These are phyloP conservation scores for Collybia sordida DNA, from an alignment of 768 basidiomycete species.

Conservation along the genomic window DNA sequence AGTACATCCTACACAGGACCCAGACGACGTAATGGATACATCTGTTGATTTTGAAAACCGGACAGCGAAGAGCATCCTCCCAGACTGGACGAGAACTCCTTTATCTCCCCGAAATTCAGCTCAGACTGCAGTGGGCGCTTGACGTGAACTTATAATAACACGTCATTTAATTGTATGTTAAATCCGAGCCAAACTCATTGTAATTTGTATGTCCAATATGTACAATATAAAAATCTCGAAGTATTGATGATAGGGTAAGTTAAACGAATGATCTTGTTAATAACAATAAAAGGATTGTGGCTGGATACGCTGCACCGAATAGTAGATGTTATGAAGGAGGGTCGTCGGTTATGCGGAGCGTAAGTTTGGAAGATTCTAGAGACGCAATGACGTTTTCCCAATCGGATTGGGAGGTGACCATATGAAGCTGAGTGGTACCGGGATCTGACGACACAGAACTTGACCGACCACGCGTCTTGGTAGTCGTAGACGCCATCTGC, in stretches of 20 bases:
- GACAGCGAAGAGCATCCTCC: slow-evolving; percentile 48
- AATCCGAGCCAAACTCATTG: background rate
- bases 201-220: background rate
- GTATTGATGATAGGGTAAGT: background rate
- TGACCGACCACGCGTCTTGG: slow-evolving; percentile 29
- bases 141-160: slow-evolving; percentile 1
- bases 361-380: slow-evolving; percentile 50
- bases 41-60: slow-evolving; percentile 32
- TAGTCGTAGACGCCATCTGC: slow-evolving; percentile 7
- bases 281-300: background rate
- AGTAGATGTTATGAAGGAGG: slow-evolving; percentile 8
- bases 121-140: slow-evolving; percentile 20
- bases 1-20: slow-evolving; percentile 46
- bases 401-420: slow-evolving; percentile 54
- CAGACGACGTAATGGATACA: slow-evolving; percentile 38
- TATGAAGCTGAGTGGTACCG: slow-evolving; percentile 34
- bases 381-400: slow-evolving; percentile 53
- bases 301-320: background rate
- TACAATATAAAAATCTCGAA: slow-evolving; percentile 1
- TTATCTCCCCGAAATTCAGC: slow-evolving; percentile 35
- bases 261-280: background rate
- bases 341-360: slow-evolving; percentile 53
- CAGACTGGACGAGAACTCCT: slow-evolving; percentile 79
- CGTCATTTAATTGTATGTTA: background rate
- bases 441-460: slow-evolving; percentile 31